Evolutionary conservation across 305 asterid genomes (phyloP).

Genomic region (Fraxinus latifolia): DNA sequence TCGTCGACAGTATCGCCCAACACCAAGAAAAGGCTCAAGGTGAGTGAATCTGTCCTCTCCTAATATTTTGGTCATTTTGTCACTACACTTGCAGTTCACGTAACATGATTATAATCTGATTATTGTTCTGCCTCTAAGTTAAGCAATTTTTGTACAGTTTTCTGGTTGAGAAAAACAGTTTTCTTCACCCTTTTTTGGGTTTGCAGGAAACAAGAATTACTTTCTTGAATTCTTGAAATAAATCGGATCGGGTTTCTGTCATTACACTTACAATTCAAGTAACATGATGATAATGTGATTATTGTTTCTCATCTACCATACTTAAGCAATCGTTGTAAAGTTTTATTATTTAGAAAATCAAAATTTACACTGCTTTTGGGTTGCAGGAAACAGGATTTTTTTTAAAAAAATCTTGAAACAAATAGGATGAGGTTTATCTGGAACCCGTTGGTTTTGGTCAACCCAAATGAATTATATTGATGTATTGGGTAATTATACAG

Average conservation of each 20-base stretch:
- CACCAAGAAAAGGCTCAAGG: not conserved
- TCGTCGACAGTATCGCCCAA: not conserved
- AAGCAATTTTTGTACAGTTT: not conserved
- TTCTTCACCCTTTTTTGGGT: not conserved
- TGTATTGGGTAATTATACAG: not conserved
- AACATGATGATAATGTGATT: not conserved
- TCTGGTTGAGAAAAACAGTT: not conserved
- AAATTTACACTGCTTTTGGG: not conserved
- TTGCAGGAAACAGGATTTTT: not conserved
- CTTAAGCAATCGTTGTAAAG: not conserved
- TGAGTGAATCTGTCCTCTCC: not conserved
- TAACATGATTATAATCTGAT: not conserved
- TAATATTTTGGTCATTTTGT: not conserved
- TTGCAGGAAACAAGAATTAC: not conserved
- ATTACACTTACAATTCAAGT: not conserved
- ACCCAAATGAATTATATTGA: not conserved
- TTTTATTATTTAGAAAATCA: not conserved
- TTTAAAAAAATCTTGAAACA: not conserved
- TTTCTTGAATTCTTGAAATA: not conserved
- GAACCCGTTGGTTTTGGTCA: not conserved
- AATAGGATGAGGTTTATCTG: not conserved
- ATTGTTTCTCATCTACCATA: not conserved
- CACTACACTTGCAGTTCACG: not conserved
- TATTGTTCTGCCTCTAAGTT: not conserved
- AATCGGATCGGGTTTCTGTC: not conserved